Percentiles rank a stretch among this genome's conserved stretches.
Evolutionary conservation across 176 grass and related monocot species (phyloP).

Genomic region (Themeda triandra): DNA sequence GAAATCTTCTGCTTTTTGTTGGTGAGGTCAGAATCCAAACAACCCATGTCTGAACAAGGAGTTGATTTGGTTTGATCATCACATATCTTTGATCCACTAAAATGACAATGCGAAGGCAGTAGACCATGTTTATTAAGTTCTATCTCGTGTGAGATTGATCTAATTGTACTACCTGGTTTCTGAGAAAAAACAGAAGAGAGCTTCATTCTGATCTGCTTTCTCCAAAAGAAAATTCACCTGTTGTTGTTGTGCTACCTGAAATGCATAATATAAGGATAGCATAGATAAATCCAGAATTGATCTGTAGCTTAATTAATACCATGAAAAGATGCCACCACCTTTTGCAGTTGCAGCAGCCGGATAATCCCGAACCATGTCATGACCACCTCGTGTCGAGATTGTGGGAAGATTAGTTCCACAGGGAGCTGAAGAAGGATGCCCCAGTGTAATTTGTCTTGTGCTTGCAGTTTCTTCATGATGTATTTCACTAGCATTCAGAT

Average conservation of each 20-base stretch:
- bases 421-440: constrained; percentile 5
- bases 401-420: constrained; percentile 7
- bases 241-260: constrained; percentile 32
- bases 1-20: constrained; percentile 46
- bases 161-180: not conserved
- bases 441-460: constrained; percentile 6
- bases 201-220: constrained; percentile 23
- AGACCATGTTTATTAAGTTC: constrained; percentile 13
- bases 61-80: constrained; percentile 23
- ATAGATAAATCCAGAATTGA: constrained; percentile 5
- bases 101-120: not conserved
- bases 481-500: constrained; percentile 23
- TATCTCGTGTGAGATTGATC: constrained; percentile 11
- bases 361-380: constrained; percentile 20
- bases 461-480: constrained; percentile 1
- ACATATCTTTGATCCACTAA: constrained; percentile 20
- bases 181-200: constrained; percentile 2
- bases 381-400: not conserved
- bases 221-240: constrained; percentile 12
- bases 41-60: constrained; percentile 17
- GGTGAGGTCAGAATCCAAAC: constrained; percentile 12
- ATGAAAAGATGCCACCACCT: constrained; percentile 46
- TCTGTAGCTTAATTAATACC: not conserved
- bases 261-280: constrained; percentile 7
- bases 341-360: constrained; percentile 23